phyloP scores from a whole-genome alignment of 306 rosid genomes.

The Prunus dulcis region DNA sequence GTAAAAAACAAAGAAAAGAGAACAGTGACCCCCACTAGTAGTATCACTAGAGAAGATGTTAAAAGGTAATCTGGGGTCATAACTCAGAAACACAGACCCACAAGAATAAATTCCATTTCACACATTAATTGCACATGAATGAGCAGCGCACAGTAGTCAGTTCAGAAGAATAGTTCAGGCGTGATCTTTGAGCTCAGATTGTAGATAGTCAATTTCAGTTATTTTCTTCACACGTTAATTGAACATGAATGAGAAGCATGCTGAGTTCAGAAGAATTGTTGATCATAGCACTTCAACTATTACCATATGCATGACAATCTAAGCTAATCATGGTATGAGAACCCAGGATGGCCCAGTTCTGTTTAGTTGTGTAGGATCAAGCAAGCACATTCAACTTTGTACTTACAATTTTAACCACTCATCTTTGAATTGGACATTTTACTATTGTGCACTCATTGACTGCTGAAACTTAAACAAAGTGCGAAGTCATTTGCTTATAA shows the following conservation, averaged over 20 bases:
- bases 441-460: not conserved
- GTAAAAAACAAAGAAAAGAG: not conserved
- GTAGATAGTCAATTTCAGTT: too few relatives aligned
- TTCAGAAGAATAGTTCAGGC: not conserved
- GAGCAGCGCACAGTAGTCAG: not conserved
- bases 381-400: not conserved
- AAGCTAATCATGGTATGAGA: conserved; percentile 7
- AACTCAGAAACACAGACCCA: not conserved
- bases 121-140: not conserved
- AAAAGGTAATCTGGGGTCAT: not conserved
- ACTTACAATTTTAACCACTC: not conserved
- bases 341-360: not conserved
- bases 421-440: not conserved
- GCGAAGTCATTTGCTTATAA: not conserved
- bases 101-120: not conserved
- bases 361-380: not conserved
- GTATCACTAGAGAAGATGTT: not conserved
- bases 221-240: not conserved
- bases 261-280: not conserved
- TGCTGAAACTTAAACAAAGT: not conserved
- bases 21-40: not conserved
- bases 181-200: not conserved
- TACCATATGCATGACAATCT: not conserved
- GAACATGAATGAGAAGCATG: not conserved
- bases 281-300: not conserved